These are phyloP conservation scores for Podospora pseudocomata DNA, from an alignment of 495 filamentous ascomycete genomes.

Conservation along the genomic window DNA sequence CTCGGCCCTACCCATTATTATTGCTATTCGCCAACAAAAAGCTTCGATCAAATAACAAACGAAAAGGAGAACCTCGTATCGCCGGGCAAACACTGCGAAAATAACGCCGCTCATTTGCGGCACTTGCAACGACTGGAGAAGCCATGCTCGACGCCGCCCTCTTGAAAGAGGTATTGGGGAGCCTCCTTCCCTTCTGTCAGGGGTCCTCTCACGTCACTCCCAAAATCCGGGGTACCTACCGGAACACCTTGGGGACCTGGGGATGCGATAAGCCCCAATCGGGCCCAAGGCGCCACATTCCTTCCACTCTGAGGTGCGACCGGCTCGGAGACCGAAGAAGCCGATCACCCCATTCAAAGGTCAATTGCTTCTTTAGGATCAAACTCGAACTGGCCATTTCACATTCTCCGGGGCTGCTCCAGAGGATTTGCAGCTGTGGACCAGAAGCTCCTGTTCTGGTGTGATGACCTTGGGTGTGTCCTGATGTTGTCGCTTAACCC, in stretches of 20 bases:
- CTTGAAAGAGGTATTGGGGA: conserved; percentile 7
- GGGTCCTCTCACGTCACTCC: conserved; percentile 2
- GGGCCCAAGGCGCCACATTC: conserved; percentile 1
- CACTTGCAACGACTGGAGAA: conserved; percentile 7
- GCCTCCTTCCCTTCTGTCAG: background rate
- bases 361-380: background rate
- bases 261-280: background rate
- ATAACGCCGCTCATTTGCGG: conserved; percentile 5
- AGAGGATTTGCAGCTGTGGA: conserved; percentile 5
- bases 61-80: background rate
- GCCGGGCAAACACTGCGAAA: conserved; percentile 4
- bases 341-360: background rate
- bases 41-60: background rate
- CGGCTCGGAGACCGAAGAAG: conserved; percentile 3
- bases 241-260: background rate
- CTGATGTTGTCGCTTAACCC: conserved; percentile 2
- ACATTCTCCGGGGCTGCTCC: conserved; percentile 8
- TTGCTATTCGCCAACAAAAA: background rate
- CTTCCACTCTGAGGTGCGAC: background rate
- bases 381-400: background rate
- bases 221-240: conserved; percentile 17
- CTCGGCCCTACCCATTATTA: background rate
- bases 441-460: conserved; percentile 6
- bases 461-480: conserved; percentile 1
- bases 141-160: background rate